Percentiles rank a stretch among this genome's conserved stretches.
These are phyloP conservation scores for Carex parvula DNA, from an alignment of 176 grass and related monocot species.

Conservation along the genomic window DNA sequence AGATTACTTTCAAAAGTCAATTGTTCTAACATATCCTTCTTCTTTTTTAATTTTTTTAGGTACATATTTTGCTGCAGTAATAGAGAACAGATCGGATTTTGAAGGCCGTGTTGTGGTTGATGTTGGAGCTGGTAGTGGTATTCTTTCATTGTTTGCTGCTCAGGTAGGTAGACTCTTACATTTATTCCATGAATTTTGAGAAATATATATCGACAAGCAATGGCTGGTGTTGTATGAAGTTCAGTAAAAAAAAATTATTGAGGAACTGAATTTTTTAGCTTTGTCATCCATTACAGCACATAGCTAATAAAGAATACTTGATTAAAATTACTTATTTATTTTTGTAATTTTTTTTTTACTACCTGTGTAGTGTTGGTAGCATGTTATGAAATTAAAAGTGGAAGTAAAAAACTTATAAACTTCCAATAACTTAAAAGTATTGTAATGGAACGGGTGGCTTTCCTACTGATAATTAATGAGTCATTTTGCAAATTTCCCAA, in stretches of 20 bases:
- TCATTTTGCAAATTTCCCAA: neutral
- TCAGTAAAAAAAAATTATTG: neutral
- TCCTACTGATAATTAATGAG: neutral
- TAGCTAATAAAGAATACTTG: neutral
- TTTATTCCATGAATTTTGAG: slow-evolving; percentile 18
- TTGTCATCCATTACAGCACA: neutral
- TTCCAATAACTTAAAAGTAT: neutral
- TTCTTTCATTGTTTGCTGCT: slow-evolving; percentile 98
- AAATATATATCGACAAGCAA: neutral
- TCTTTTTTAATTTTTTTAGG: slow-evolving; percentile 43
- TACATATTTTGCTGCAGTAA: slow-evolving; percentile 97
- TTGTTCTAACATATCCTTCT: neutral
- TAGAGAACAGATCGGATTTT: slow-evolving; percentile 86
- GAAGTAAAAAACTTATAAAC: neutral
- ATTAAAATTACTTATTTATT: neutral
- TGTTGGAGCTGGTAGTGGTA: slow-evolving; percentile 99
- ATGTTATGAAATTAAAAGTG: neutral
- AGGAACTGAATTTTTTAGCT: neutral
- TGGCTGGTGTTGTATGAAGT: no score
- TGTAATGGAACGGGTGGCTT: neutral
- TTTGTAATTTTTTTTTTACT: slow-evolving; percentile 2
- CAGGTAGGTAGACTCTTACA: slow-evolving; percentile 58
- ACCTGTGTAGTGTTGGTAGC: neutral
- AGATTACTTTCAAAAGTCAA: neutral
- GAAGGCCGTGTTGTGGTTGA: slow-evolving; percentile 91